Evolutionary conservation across 2,329 filamentous ascomycete species (phyloP).

Genomic region (Lomentospora prolificans): DNA sequence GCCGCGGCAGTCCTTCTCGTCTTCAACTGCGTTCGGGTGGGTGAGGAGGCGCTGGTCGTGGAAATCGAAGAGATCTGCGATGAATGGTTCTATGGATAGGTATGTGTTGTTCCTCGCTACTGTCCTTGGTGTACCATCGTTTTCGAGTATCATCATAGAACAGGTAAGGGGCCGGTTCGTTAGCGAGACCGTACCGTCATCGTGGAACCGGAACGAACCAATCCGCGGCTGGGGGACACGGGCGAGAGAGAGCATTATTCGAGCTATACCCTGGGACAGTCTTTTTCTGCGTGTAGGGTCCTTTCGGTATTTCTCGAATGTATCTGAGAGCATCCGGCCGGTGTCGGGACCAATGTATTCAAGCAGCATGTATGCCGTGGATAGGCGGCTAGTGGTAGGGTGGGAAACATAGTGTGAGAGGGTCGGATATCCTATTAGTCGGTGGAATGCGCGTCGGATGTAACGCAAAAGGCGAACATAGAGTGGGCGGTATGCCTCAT

Average conservation of each 20-base stretch:
- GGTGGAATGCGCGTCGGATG: neutral
- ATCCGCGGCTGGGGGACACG: slow-evolving; percentile 20
- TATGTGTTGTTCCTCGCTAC: slow-evolving; percentile 24
- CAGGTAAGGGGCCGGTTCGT: slow-evolving; percentile 21
- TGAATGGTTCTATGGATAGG: slow-evolving; percentile 18
- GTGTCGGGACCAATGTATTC: slow-evolving; percentile 16
- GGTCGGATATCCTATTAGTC: slow-evolving; percentile 4
- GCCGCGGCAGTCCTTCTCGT: slow-evolving; percentile 18
- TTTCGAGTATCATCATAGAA: slow-evolving; percentile 21
- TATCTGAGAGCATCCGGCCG: slow-evolving; percentile 20
- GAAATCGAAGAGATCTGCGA: slow-evolving; percentile 17
- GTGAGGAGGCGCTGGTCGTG: slow-evolving; percentile 17
- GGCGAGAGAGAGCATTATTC: slow-evolving; percentile 20
- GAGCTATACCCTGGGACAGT: slow-evolving; percentile 20
- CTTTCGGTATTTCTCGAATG: slow-evolving; percentile 15
- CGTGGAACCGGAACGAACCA: slow-evolving; percentile 17
- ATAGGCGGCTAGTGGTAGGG: slow-evolving; percentile 8
- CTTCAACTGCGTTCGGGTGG: slow-evolving; percentile 16
- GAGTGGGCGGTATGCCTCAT: slow-evolving; percentile 10
- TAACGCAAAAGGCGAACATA: slow-evolving; percentile 6
- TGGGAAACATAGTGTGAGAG: slow-evolving; percentile 9
- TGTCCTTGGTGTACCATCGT: slow-evolving; percentile 19
- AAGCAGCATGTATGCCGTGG: slow-evolving; percentile 17
- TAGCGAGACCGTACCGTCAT: slow-evolving; percentile 20
- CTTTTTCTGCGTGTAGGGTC: slow-evolving; percentile 14